Evolutionary conservation across 148 eudicot genomes (phyloP).

Genomic region (Amaranthus palmeri): DNA sequence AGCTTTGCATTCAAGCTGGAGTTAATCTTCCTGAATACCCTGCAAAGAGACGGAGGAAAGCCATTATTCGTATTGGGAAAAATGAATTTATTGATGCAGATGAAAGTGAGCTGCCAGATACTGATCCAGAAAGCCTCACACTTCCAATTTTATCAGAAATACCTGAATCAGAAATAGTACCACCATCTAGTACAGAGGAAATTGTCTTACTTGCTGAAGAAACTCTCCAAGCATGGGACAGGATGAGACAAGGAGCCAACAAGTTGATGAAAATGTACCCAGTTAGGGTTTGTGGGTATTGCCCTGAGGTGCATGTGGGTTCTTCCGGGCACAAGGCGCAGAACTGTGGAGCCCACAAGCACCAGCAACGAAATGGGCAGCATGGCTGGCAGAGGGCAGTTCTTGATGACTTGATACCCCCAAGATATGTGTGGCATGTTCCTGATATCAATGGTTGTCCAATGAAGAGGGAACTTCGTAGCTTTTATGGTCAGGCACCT

Average conservation of each 20-base stretch:
- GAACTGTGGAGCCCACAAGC: slow-evolving; percentile 88
- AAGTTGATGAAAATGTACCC: slow-evolving; percentile 84
- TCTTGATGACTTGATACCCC: slow-evolving; percentile 79
- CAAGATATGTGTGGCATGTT: slow-evolving; percentile 91
- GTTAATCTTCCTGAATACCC: slow-evolving; percentile 73
- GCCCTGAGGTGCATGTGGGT: slow-evolving; percentile 90
- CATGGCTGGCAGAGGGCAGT: slow-evolving; percentile 92
- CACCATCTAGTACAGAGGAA: slow-evolving; percentile 61
- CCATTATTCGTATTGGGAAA: slow-evolving; percentile 66
- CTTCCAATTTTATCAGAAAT: slow-evolving; percentile 48
- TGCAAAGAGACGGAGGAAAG: slow-evolving; percentile 77
- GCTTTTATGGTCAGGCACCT: slow-evolving; percentile 93
- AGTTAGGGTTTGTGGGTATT: slow-evolving; percentile 91
- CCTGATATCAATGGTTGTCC: slow-evolving; percentile 58
- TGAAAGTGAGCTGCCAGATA: slow-evolving; percentile 83
- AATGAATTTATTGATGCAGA: slow-evolving; percentile 90
- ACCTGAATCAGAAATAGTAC: slow-evolving; percentile 37
- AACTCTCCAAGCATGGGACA: slow-evolving; percentile 82
- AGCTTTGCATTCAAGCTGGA: slow-evolving; percentile 96
- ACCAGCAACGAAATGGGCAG: slow-evolving; percentile 92
- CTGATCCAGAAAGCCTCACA: slow-evolving; percentile 44
- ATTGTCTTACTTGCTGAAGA: slow-evolving; percentile 65
- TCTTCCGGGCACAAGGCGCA: slow-evolving; percentile 88
- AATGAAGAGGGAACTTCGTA: slow-evolving; percentile 58
- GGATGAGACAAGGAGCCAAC: slow-evolving; percentile 77